Evolutionary conservation across 495 filamentous ascomycete species (phyloP).

Genomic region (Neurospora africana): DNA sequence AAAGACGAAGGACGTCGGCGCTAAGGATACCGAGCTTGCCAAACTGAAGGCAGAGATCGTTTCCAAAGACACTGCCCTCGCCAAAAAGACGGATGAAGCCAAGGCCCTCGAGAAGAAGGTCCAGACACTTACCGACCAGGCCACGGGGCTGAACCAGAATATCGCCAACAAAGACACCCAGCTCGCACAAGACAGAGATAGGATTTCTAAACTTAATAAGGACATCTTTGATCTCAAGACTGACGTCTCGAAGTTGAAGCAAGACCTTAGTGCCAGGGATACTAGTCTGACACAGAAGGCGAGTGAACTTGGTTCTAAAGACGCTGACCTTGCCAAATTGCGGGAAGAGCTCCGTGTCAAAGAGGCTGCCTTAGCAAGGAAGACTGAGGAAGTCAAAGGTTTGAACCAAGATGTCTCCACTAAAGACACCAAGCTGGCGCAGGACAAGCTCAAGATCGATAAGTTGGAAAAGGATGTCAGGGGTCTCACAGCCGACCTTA

Average conservation of each 20-base stretch:
- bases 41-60: background rate
- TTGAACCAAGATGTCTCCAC: background rate
- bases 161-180: background rate
- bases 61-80: background rate
- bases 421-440: background rate
- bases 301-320: background rate
- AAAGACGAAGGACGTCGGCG: background rate
- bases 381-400: background rate
- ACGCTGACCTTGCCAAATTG: background rate
- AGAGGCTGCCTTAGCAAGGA: background rate
- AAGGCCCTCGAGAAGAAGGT: background rate
- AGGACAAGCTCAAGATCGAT: background rate
- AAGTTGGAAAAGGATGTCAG: background rate
- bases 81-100: background rate
- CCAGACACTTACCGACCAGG: background rate
- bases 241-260: background rate
- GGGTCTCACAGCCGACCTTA: background rate
- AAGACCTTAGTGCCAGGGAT: background rate
- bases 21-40: background rate
- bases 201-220: background rate
- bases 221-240: background rate
- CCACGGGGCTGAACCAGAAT: background rate
- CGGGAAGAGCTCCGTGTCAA: background rate
- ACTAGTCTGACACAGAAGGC: background rate
- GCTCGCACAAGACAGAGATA: background rate